These are phyloP conservation scores for Phytophthora idaei DNA, from an alignment of 352 stramenopile genomes.

Conservation along the genomic window DNA sequence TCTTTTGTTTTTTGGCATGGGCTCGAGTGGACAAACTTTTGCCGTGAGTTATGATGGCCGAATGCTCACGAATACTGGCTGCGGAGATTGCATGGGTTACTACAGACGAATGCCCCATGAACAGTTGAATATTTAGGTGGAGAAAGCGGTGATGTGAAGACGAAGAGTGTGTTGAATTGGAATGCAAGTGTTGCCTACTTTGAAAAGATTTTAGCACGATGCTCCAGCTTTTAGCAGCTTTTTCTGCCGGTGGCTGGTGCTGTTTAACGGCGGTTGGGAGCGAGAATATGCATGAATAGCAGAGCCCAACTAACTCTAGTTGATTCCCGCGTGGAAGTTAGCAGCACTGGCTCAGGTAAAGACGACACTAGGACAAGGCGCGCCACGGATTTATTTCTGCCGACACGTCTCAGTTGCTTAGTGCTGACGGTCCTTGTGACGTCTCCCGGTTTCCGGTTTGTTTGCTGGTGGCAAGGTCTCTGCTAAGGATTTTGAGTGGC, in stretches of 20 bases:
- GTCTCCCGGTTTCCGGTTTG: background rate
- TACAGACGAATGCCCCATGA: background rate
- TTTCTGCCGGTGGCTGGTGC: too few relatives aligned
- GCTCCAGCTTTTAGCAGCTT: too few relatives aligned
- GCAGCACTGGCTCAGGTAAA: background rate
- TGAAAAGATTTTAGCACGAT: too few relatives aligned
- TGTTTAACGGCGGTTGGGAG: too few relatives aligned
- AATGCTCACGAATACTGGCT: background rate
- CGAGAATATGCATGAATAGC: too few relatives aligned
- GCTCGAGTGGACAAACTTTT: background rate
- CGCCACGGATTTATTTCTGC: slow-evolving; percentile 12
- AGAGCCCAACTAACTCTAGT: too few relatives aligned
- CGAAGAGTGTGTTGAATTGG: background rate
- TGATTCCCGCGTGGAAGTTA: too few relatives aligned
- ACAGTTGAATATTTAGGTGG: background rate
- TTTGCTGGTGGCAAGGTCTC: background rate
- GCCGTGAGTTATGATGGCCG: too few relatives aligned
- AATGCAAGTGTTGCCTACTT: background rate
- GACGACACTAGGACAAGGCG: slow-evolving; percentile 10
- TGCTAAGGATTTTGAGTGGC: background rate
- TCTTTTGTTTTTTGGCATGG: background rate
- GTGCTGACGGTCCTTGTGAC: too few relatives aligned
- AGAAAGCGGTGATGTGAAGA: too few relatives aligned
- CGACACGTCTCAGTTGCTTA: background rate
- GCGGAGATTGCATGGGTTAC: background rate